Conservation (phyloP, 768 basidiomycete genomes). For the Auricularia auricula-judae region DNA sequence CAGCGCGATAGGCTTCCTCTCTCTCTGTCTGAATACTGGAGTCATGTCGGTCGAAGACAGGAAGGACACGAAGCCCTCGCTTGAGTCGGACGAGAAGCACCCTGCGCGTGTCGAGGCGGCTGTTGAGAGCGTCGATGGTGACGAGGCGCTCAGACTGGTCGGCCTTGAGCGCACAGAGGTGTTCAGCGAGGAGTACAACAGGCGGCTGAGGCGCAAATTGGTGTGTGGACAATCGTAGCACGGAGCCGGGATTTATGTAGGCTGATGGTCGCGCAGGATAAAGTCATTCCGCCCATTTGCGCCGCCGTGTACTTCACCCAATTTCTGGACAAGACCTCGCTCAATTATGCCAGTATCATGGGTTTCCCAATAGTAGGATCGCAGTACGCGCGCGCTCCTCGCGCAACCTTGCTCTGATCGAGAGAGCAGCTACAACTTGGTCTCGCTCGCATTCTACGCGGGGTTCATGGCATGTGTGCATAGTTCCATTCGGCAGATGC, state of each 20-base stretch:
- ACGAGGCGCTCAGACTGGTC: constrained; percentile 53
- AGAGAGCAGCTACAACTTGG: constrained; percentile 45
- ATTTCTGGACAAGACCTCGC: constrained; percentile 59
- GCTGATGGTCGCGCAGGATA: constrained; percentile 24
- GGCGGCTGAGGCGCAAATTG: constrained; percentile 44
- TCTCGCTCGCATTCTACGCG: constrained; percentile 49
- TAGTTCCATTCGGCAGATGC: background rate
- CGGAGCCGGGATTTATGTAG: background rate
- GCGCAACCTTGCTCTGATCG: too few relatives aligned
- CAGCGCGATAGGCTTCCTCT: too few relatives aligned
- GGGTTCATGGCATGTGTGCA: constrained; percentile 26
- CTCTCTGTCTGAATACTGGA: background rate
- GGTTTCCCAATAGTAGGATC: constrained; percentile 48
- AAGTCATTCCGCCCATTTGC: constrained; percentile 41
- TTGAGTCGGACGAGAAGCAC: background rate
- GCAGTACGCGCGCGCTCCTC: background rate
- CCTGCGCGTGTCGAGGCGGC: background rate
- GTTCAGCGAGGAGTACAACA: constrained; percentile 54
- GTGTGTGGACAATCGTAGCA: constrained; percentile 21
- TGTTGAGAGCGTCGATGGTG: constrained; percentile 25
- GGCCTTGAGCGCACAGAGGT: constrained; percentile 36
- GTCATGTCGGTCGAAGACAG: background rate
- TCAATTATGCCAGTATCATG: constrained; percentile 65
- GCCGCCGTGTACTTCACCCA: constrained; percentile 62
- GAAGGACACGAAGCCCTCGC: background rate